Conservation (phyloP, 2,329 filamentous ascomycete genomes). For the Beauveria brongniartii region DNA sequence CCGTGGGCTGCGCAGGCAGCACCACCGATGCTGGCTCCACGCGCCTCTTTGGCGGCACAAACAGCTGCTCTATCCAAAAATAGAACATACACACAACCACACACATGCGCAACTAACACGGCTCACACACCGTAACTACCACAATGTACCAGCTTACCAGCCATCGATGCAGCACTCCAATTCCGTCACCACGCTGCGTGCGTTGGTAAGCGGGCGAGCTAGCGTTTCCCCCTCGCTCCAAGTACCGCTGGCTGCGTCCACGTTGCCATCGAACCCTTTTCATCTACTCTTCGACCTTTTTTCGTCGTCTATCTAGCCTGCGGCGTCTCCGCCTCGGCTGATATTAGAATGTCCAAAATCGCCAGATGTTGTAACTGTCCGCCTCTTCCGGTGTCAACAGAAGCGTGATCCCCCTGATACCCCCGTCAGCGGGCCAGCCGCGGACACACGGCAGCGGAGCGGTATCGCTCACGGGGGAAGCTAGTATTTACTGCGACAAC, state of each 20-base stretch:
- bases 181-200: too few relatives aligned
- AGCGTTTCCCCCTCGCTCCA: too few relatives aligned
- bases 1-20: background rate
- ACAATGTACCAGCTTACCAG: background rate
- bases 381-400: too few relatives aligned
- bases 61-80: background rate
- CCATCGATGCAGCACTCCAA: too few relatives aligned
- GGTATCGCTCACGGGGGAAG: background rate
- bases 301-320: background rate
- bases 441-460: background rate
- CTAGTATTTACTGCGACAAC: background rate
- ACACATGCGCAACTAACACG: background rate
- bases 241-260: background rate
- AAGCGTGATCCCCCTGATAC: too few relatives aligned
- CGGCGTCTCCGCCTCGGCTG: conserved; percentile 7
- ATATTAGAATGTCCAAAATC: background rate
- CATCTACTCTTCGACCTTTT: background rate
- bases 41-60: background rate
- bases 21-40: background rate
- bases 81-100: background rate
- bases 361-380: background rate
- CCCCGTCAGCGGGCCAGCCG: too few relatives aligned
- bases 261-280: background rate
- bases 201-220: too few relatives aligned
- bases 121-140: background rate